Conservation (phyloP, 371 early-diverging fungal species). For the Rhizomucor miehei region DNA sequence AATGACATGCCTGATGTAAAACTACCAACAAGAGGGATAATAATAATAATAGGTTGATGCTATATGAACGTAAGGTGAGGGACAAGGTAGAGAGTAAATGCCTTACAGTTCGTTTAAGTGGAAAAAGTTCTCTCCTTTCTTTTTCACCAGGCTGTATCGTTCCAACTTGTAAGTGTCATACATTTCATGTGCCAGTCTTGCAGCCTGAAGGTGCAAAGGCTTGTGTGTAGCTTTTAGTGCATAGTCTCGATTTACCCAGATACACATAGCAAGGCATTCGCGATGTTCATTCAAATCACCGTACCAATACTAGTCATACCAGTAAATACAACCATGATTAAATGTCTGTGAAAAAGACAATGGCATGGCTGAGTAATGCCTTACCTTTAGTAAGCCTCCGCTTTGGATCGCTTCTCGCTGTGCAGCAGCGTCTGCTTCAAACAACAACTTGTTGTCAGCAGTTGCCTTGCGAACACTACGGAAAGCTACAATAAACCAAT, state of each 20-base stretch:
- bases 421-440: constrained; percentile 41
- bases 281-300: constrained; percentile 42
- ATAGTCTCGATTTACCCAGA: constrained; percentile 43
- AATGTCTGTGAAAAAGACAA: constrained; percentile 1
- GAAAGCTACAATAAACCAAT: constrained; percentile 48
- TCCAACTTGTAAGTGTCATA: constrained; percentile 46
- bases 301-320: constrained; percentile 47
- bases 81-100: too few relatives aligned
- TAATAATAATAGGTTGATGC: neutral
- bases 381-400: constrained; percentile 47
- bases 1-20: too few relatives aligned
- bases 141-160: constrained; percentile 37
- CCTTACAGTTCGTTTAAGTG: constrained; percentile 15
- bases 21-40: neutral
- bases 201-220: constrained; percentile 36
- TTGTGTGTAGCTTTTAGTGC: constrained; percentile 40
- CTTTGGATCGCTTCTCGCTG: constrained; percentile 46
- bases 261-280: constrained; percentile 51
- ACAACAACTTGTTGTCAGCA: constrained; percentile 34
- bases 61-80: neutral
- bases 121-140: constrained; percentile 26
- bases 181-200: constrained; percentile 33
- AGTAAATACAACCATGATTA: too few relatives aligned
- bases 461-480: constrained; percentile 36
- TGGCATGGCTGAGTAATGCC: neutral